phyloP scores from a whole-genome alignment of 257 asterid genomes.

The Thymus mandschuricus region DNA sequence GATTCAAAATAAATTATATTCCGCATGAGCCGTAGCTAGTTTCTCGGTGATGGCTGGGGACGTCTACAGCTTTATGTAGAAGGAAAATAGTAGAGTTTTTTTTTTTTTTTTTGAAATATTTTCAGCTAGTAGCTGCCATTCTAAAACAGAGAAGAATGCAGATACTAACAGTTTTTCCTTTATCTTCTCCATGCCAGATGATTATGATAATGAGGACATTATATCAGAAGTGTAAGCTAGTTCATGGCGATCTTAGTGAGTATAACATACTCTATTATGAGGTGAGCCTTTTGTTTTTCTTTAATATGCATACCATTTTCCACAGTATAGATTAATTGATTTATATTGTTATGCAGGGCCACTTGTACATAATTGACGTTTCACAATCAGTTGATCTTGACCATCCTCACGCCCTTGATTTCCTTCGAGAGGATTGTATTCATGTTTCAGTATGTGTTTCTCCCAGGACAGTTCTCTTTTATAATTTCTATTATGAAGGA shows the following conservation, averaged over 20 bases:
- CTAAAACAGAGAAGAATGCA: background rate
- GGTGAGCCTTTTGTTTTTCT: slow-evolving; percentile 44
- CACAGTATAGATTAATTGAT: slow-evolving; percentile 1
- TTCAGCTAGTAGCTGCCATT: background rate
- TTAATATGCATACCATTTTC: background rate
- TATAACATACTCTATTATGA: slow-evolving; percentile 86
- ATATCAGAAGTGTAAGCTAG: slow-evolving; percentile 95
- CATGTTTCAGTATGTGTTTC: slow-evolving; percentile 78
- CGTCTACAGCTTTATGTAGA: background rate
- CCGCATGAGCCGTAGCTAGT: too few species aligned
- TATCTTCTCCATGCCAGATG: slow-evolving; percentile 48
- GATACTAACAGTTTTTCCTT: slow-evolving; percentile 6
- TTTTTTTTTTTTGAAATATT: background rate
- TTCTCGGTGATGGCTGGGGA: too few species aligned
- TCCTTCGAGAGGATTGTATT: slow-evolving; percentile 83
- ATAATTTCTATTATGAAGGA: background rate
- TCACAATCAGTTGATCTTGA: slow-evolving; percentile 98
- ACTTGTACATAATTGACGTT: slow-evolving; percentile 88
- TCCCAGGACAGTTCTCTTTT: background rate
- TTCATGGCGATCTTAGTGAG: slow-evolving; percentile 97
- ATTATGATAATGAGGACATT: slow-evolving; percentile 78
- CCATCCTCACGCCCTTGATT: slow-evolving; percentile 93
- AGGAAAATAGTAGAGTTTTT: background rate
- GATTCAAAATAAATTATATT: too few species aligned
- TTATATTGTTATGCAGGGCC: slow-evolving; percentile 58